A percentile compares a stretch with the other conserved stretches of the same genome.
These are phyloP conservation scores for Emiliania huxleyi DNA, from an alignment of 78 protist species.

Conservation along the genomic window DNA sequence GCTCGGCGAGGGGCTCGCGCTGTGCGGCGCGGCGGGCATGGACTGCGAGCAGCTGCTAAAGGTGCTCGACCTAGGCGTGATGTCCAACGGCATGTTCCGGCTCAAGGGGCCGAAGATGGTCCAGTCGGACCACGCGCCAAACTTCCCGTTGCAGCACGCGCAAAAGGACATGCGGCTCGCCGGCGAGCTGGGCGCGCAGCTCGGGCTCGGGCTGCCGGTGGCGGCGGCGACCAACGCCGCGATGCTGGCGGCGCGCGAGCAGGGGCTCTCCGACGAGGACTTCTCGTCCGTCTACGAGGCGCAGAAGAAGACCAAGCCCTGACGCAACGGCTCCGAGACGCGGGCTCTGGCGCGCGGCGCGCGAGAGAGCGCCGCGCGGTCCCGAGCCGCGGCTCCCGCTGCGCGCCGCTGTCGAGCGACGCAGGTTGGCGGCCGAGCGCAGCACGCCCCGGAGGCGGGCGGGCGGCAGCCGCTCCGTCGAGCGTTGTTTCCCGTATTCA, in stretches of 20 bases:
- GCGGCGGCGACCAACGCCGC: neutral
- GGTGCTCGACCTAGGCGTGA: neutral
- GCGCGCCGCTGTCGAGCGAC: too few species aligned
- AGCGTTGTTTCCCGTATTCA: too few species aligned
- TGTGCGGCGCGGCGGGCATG: neutral
- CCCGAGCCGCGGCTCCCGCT: too few species aligned
- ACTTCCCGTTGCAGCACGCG: neutral
- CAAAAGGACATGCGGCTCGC: neutral
- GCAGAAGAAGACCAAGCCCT: neutral
- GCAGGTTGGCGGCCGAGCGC: too few species aligned
- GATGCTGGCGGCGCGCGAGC: neutral
- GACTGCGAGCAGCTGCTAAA: neutral
- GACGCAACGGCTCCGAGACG: too few species aligned
- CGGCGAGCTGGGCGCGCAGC: neutral
- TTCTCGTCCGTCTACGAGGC: neutral
- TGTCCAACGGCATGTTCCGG: neutral
- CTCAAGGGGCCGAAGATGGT: neutral
- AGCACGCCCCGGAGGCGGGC: too few species aligned
- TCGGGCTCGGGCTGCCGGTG: neutral
- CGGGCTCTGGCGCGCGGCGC: too few species aligned
- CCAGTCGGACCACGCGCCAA: neutral
- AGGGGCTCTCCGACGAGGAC: neutral
- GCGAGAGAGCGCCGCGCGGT: too few species aligned
- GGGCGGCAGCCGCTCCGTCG: too few species aligned
- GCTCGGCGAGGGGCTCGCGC: slow-evolving; percentile 41